Evolutionary conservation across 2,329 filamentous ascomycete species (phyloP).

Genomic region (Phaeoacremonium minimum): DNA sequence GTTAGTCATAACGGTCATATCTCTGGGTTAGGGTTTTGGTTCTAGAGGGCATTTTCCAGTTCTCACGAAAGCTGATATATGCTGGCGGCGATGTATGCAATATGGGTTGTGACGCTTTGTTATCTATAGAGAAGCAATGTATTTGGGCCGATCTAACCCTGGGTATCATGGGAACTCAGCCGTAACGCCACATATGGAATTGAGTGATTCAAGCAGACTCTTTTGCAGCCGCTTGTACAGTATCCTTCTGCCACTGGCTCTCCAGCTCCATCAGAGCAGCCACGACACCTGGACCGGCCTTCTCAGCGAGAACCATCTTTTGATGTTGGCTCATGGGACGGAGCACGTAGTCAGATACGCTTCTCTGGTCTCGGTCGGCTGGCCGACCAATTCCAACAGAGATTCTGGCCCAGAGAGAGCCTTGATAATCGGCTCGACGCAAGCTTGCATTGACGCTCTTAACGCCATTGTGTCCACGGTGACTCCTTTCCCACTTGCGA

Average conservation of each 20-base stretch:
- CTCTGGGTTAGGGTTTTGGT: too few species aligned
- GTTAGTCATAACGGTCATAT: too few species aligned
- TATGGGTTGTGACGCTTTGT: too few species aligned
- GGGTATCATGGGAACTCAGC: too few species aligned
- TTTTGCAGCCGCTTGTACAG: constrained; percentile 4
- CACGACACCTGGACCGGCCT: constrained; percentile 48
- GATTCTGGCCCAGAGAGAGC: constrained; percentile 52
- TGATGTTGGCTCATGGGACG: constrained; percentile 56
- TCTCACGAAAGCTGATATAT: too few species aligned
- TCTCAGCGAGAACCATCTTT: constrained; percentile 42
- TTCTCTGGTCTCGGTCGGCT: constrained; percentile 56
- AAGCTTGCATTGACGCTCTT: constrained; percentile 59
- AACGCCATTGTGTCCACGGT: constrained; percentile 71
- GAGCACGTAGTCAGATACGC: constrained; percentile 76
- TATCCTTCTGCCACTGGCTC: constrained; percentile 23
- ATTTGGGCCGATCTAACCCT: too few species aligned
- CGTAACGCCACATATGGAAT: too few species aligned
- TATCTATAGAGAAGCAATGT: too few species aligned
- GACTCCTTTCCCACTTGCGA: constrained; percentile 57
- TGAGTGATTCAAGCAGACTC: too few species aligned
- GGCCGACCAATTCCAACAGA: constrained; percentile 88
- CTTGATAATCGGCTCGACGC: constrained; percentile 31
- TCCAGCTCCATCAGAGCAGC: constrained; percentile 43
- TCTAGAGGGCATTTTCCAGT: too few species aligned
- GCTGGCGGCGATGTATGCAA: too few species aligned